Base-by-base conservation (phyloP, 2,329 filamentous ascomycete genomes). In the Trichoderma sp. region DNA sequence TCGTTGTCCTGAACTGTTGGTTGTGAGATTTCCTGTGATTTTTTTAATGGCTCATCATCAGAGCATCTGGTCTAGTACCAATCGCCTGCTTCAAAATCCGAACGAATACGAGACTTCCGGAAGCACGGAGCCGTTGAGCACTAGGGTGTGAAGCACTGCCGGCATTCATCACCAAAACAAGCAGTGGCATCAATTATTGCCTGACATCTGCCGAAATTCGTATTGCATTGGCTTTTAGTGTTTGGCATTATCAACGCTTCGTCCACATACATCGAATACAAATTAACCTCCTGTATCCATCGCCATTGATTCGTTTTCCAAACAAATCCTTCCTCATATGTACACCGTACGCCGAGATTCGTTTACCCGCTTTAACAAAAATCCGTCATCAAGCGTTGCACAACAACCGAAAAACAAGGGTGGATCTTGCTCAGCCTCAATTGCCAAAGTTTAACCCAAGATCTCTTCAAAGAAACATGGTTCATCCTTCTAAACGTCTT, bases 281-380 rank as follows among this genome's bases (percentile, higher is more conserved):
- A 45, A n/a, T 19, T 22, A 45, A 48, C 22, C n/a, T 22, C 42
- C 22, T 22, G 42, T 19, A 10, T 22, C 42, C 42, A 48, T 48
- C 48, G 25, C 10, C 48, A 3, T 52, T 29, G 22, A 52, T 52
- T 10, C 39, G 17, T 45, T 45, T 45, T 17, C 39, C 12, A 13
- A 32, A 54, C 32, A 1, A 32, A 29, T 32, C n/a, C 34, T 22
- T 6, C 54, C 56, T 52, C 48, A 52, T 25, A 52, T 22, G 39
- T 39, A 53, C 32, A 29, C 56, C 64, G 17, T 17, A 67, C 64
- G 39, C 61, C 61, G 15, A 65, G 15, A 56, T 65, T 53, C 35
- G 35, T 65, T 35, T 65, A 57, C 19, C 61, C 61, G 52, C 61
- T 65, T 65, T 25, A 56, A 45, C 19, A 27, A 42, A 65, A 48